Evolutionary conservation across 768 basidiomycete genomes (phyloP), one percentile per base, ranked within the genome.

Genomic region (Lactarius quietus): DNA sequence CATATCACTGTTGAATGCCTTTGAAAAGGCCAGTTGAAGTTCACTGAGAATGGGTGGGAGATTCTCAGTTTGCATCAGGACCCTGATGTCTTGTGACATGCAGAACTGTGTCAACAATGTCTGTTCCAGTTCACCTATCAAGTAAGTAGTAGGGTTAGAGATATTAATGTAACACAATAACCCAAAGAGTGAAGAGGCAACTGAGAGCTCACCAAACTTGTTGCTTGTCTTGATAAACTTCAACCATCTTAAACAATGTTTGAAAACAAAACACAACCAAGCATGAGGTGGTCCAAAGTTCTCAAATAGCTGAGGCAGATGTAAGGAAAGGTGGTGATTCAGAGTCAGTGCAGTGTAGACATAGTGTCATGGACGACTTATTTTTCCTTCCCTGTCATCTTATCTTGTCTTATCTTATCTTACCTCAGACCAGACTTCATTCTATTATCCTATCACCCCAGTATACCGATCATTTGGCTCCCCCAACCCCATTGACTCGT

Each of bases 261-360:
- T 78, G 59, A 78, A 78, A 2, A 76, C 65, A 39, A 75, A 79
- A 35, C 74, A 73, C 14, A 74, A 63, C 77, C 78, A 81, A 7
- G 73, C 70, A 59, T 78, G 79, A 2, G 70, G 70, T 0, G 79
- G 78, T 1, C 79, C 78, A 65, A 77, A 78, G 1, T 69, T 56
- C 1, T 62, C 57, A 1, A 82, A 67, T 15, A 72, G 70, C 3
- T 72, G 61, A 0, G 70, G 66, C n/a, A 80, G 67, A 67, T 82
- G 81, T 20, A 83, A 68, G 1, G 77, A 67, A 4, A 79, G 61
- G 63, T 82, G 82, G 8, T n/a, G n/a, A n/a, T n/a, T n/a, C n/a
- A n/a, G n/a, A n/a, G n/a, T n/a, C n/a, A n/a, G n/a, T n/a, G n/a
- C n/a, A n/a, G n/a, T n/a, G n/a, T n/a, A n/a, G n/a, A n/a, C n/a